Evolutionary conservation across 2,329 filamentous ascomycete genomes (phyloP), one percentile per base, ranked within the genome.

Genomic region (Allantophomopsis lycopodina): DNA sequence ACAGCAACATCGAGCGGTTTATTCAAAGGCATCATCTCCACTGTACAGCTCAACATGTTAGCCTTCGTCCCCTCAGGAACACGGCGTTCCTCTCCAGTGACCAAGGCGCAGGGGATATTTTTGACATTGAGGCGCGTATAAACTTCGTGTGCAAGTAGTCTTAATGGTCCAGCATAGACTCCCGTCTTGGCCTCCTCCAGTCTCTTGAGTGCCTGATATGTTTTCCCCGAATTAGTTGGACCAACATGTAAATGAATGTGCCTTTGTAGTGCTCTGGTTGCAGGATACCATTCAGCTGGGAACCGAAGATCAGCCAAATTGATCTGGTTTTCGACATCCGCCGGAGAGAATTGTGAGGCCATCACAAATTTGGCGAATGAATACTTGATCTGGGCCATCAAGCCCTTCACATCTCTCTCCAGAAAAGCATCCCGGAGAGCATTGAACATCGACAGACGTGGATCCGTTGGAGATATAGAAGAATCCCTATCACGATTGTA

Each of bases 171-270:
- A 3, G 89, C 86, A 56, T 96, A 98, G 37, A 94, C 78, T 32
- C 91, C 91, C 7, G 68, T 71, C 21, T 78, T 69, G 2, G 81
- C 79, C 37, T 74, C 67, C 56, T 95, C 85, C 10, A 98, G 69
- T 11, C 82, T 77, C 60, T 94, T 80, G 46, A 98, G 63, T 1
- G 91, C 93, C 55, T 87, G 82, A 55, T 96, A 98, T 0, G 93
- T 98, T 66, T 98, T 98, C 42, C 91, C 91, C 1, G 91, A 96
- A 59, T 98, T 98, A 2, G 91, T 98, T 1, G 91, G 91, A 0
- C 91, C 91, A 37, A 98, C 87, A 52, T 98, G 91, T 15, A 98
- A 66, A 62, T 96, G 86, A 32, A 98, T 72, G 0, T 76, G 89
- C 35, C 91, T 72, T 52, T 88, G 83, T 50, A 91, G 67, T 35